phyloP scores from a whole-genome alignment of 1,284 basidiomycete genomes.

The Termitomyces sp. region DNA sequence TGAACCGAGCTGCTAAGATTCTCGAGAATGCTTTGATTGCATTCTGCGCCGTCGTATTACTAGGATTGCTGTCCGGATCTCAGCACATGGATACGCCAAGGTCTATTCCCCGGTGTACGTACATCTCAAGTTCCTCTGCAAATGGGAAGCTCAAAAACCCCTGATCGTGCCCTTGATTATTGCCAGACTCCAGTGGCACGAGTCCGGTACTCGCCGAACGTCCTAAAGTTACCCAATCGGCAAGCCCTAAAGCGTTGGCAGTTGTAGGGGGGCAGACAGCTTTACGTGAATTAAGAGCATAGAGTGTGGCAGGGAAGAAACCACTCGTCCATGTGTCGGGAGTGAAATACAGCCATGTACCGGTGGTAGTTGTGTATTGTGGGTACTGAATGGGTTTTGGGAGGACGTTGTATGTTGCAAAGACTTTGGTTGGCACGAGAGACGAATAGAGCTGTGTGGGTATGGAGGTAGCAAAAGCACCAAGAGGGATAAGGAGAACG shows the following conservation, averaged over 20 bases:
- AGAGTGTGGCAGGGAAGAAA: conserved; percentile 61
- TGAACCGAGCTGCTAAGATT: conserved; percentile 41
- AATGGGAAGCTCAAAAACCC: conserved; percentile 71
- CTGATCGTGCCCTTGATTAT: conserved; percentile 58
- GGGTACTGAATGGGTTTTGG: conserved; percentile 47
- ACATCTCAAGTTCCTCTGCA: conserved; percentile 46
- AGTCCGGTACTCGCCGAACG: conserved; percentile 46
- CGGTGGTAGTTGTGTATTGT: conserved; percentile 29
- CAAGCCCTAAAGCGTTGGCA: conserved; percentile 29
- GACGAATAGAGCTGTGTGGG: conserved; percentile 50
- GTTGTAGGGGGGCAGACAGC: conserved; percentile 38
- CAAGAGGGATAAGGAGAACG: conserved; percentile 11
- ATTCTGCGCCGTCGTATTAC: conserved; percentile 40
- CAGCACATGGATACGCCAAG: neutral
- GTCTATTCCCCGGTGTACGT: conserved; percentile 13
- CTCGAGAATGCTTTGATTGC: conserved; percentile 43
- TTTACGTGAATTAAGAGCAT: conserved; percentile 50
- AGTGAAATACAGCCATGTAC: conserved; percentile 47
- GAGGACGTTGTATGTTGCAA: conserved; percentile 41
- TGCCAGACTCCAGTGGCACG: conserved; percentile 41
- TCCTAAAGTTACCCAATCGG: conserved; percentile 51
- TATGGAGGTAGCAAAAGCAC: conserved; percentile 10
- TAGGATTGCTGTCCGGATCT: conserved; percentile 32
- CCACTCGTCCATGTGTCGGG: conserved; percentile 65
- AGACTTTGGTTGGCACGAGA: conserved; percentile 49